phyloP scores from a whole-genome alignment of 164 flowering plant genomes.

The Sextonia rubra region DNA sequence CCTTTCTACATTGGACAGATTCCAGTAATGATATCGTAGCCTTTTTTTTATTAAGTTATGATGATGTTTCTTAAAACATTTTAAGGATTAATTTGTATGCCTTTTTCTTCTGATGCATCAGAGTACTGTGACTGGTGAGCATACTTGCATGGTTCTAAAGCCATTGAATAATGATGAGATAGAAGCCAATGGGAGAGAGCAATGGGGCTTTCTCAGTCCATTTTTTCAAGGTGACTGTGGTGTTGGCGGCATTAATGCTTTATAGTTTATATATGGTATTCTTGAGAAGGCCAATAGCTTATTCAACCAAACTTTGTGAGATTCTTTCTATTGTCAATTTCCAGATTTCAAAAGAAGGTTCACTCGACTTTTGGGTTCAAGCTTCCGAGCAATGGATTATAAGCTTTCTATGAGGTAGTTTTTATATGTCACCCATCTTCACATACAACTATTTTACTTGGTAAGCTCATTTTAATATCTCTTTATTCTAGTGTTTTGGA shows the following conservation, averaged over 20 bases:
- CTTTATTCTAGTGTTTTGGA: slow-evolving; percentile 60
- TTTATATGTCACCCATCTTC: background rate
- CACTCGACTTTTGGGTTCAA: slow-evolving; percentile 30
- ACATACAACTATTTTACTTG: background rate
- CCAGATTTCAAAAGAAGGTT: slow-evolving; percentile 76
- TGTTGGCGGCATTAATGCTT: background rate
- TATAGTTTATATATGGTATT: background rate
- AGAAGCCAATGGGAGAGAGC: slow-evolving; percentile 49
- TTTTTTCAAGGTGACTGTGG: slow-evolving; percentile 59
- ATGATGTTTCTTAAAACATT: background rate
- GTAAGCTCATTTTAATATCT: slow-evolving; percentile 15
- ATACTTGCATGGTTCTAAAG: slow-evolving; percentile 87
- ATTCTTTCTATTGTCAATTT: background rate
- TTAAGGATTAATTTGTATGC: slow-evolving; percentile 7
- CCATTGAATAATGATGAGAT: slow-evolving; percentile 75
- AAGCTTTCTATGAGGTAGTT: slow-evolving; percentile 90
- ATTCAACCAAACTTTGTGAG: background rate
- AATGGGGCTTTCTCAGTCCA: slow-evolving; percentile 68
- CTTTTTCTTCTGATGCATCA: slow-evolving; percentile 25
- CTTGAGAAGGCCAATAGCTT: slow-evolving; percentile 1
- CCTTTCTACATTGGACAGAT: slow-evolving; percentile 85
- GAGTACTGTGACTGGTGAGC: slow-evolving; percentile 93
- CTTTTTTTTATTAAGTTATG: slow-evolving; percentile 4
- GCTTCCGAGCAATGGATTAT: slow-evolving; percentile 63
- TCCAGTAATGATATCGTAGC: slow-evolving; percentile 45